These are phyloP conservation scores for Amauroascus niger DNA, from an alignment of 2,329 filamentous ascomycete genomes.

Conservation along the genomic window DNA sequence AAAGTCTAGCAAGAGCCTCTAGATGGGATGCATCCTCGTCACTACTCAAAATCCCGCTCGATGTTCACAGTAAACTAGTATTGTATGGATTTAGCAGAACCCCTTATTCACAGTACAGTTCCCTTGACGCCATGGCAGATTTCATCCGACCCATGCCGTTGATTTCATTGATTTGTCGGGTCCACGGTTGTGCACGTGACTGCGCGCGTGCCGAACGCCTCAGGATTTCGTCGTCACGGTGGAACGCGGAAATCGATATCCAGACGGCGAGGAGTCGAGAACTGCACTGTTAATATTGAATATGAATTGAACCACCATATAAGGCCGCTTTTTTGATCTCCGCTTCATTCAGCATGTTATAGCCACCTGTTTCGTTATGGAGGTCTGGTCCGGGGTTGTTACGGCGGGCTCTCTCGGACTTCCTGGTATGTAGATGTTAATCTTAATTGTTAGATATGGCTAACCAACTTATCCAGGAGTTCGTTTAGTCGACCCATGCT, in stretches of 20 bases:
- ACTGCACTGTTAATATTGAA: no score
- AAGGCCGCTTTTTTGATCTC: not conserved
- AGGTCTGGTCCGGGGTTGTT: constrained; percentile 23
- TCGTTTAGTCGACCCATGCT: constrained; percentile 27
- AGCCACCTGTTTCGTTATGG: constrained; percentile 17
- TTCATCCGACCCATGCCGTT: no score
- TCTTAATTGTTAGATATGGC: not conserved
- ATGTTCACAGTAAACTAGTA: not conserved
- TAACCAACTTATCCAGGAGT: constrained; percentile 12
- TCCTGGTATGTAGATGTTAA: not conserved
- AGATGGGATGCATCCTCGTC: not conserved
- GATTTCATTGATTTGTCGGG: not conserved
- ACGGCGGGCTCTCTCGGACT: not conserved
- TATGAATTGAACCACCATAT: not conserved
- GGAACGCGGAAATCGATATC: no score
- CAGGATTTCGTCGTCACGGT: not conserved
- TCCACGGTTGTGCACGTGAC: not conserved
- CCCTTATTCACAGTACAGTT: no score
- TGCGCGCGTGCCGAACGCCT: not conserved
- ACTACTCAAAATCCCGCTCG: no score
- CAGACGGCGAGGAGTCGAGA: no score
- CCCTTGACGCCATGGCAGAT: no score
- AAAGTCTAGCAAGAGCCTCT: no score
- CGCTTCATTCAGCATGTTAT: not conserved
- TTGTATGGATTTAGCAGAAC: not conserved